Conservation (phyloP, 139 green algal genomes). For the Gonium pectorale region DNA sequence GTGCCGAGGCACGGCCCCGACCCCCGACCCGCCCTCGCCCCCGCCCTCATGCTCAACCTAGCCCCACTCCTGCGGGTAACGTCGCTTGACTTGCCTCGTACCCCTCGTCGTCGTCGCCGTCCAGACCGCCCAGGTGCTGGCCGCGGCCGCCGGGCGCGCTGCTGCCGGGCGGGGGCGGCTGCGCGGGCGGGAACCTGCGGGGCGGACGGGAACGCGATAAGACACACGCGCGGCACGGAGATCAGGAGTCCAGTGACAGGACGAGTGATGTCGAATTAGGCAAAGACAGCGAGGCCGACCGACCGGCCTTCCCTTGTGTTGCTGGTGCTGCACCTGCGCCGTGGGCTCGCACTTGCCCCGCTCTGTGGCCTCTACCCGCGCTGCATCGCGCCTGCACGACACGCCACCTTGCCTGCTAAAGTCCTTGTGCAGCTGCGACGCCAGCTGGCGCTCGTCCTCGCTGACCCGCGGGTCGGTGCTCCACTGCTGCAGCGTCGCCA, state of each 20-base stretch:
- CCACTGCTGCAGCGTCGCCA: slow-evolving; percentile 51
- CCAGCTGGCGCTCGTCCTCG: slow-evolving; percentile 48
- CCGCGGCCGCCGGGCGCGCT: not conserved
- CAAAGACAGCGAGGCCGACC: too few species aligned
- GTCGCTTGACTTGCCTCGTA: too few species aligned
- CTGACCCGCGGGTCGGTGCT: not conserved
- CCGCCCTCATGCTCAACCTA: too few species aligned
- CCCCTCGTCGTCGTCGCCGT: not conserved
- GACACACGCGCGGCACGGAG: not conserved
- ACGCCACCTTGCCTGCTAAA: too few species aligned
- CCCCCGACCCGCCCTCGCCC: too few species aligned
- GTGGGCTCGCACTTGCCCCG: not conserved
- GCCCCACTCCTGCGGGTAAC: too few species aligned
- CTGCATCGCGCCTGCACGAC: too few species aligned
- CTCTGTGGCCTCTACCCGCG: not conserved
- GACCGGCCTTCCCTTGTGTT: too few species aligned
- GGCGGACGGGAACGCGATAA: not conserved
- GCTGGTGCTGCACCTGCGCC: not conserved
- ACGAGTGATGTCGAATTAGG: too few species aligned
- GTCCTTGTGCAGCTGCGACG: slow-evolving; percentile 52
- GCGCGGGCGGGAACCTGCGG: slow-evolving; percentile 26
- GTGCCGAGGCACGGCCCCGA: too few species aligned
- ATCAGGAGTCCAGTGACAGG: too few species aligned
- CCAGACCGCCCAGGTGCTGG: not conserved
- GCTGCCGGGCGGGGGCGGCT: not conserved